Conservation (phyloP, 1,284 basidiomycete species). For the Moniliophthora roreri region DNA sequence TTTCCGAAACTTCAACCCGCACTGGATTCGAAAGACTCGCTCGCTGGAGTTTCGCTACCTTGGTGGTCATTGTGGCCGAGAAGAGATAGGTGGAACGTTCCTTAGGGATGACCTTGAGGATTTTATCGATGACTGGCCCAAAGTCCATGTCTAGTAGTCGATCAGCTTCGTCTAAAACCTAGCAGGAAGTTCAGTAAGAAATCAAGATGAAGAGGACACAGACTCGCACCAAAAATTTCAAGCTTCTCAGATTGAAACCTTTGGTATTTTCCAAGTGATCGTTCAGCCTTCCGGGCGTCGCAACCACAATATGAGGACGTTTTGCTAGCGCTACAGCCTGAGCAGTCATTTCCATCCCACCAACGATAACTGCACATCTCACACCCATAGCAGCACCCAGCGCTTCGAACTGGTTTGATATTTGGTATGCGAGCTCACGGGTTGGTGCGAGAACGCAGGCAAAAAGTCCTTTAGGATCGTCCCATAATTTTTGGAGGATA, state of each 20-base stretch:
- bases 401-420: slow-evolving; percentile 93
- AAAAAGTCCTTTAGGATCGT: slow-evolving; percentile 92
- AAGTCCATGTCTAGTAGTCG: slow-evolving; percentile 97
- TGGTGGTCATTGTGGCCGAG: slow-evolving; percentile 99
- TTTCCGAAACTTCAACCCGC: slow-evolving; percentile 92
- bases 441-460: slow-evolving; percentile 96
- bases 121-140: slow-evolving; percentile 95
- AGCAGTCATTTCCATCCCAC: slow-evolving; percentile 93
- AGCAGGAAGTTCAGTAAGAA: slow-evolving; percentile 5
- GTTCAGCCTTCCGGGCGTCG: slow-evolving; percentile 92
- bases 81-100: slow-evolving; percentile 96
- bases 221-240: slow-evolving; percentile 84
- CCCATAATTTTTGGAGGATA: slow-evolving; percentile 96
- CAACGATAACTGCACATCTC: slow-evolving; percentile 89
- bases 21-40: slow-evolving; percentile 95
- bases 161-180: slow-evolving; percentile 98
- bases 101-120: slow-evolving; percentile 92
- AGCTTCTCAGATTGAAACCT: slow-evolving; percentile 86
- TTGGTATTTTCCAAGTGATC: slow-evolving; percentile 99
- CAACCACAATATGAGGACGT: slow-evolving; percentile 94
- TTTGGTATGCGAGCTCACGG: slow-evolving; percentile 98
- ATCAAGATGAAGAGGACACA: slow-evolving; percentile 2
- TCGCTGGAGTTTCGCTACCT: slow-evolving; percentile 95
- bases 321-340: slow-evolving; percentile 95
- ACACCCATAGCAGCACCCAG: slow-evolving; percentile 95